Base-by-base conservation (phyloP, 306 rosid species). In the Biancaea sappan region DNA sequence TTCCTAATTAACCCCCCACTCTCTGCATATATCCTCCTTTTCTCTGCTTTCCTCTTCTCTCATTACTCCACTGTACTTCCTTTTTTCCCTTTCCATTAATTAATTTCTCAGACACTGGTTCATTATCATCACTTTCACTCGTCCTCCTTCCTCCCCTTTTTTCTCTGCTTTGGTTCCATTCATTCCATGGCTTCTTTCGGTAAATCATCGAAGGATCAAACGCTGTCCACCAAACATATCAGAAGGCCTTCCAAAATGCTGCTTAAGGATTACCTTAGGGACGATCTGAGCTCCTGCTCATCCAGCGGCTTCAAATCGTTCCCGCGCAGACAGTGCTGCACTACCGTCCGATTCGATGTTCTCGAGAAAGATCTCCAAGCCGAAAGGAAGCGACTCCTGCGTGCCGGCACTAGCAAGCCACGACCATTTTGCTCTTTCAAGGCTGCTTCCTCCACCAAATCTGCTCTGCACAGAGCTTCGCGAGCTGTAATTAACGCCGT, bases 301-400 rank as follows among this genome's bases (percentile, higher is more conserved):
- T 91, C 97, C 44, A 86, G 73, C 82, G 94, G 94, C 37, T 91
- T 91, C 89, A 87, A 84, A 68, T 88, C 96, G 9, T 77, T 94
- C 21, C 93, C 97, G 0, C 90, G 97, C 25, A 77, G 89, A 34
- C 91, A 82, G 47, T 94, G 95, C 87, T 89, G 96, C 90, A 53
- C 86, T 31, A 78, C 79, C 62, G 77, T 84, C 70, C 78, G 86
- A 16, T 75, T 86, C 15, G 64, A 15, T 46, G 84, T 88, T 63
- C 79, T 84, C 69, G 83, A 88, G 50, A 67, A 74, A 71, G 88
- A 86, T 44, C 85, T 88, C 58, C 63, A 51, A 8, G 37, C 51
- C 54, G 26, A 3, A 38, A 43, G 9, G 10, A 76, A 59, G 7
- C 57, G 13, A 9, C 71, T 47, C 31, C 80, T 63, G 40, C 68